Evolutionary conservation across 2,329 filamentous ascomycete genomes (phyloP), one percentile per base, ranked within the genome.

Genomic region (Hymenoscyphus fraxineus): DNA sequence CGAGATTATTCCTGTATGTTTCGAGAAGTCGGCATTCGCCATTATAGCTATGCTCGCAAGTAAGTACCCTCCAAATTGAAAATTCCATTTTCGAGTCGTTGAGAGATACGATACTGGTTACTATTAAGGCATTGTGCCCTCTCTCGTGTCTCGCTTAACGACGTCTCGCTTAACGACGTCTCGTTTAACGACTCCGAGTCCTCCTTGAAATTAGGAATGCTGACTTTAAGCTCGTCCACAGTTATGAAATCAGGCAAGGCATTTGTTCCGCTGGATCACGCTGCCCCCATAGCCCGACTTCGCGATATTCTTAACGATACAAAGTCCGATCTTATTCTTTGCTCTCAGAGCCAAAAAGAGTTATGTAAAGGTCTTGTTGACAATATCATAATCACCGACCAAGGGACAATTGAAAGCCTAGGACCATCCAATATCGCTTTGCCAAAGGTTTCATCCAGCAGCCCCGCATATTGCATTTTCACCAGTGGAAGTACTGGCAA

Each of bases 211-310:
- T 47, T 19, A n/a, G 7, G n/a, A 27, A 27, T 51, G 22, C 44
- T 51, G n/a, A 51, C 44, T 51, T 22, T 27, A 10, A 22, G n/a
- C 19, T 51, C 44, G 5, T 51, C 44, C 9, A 22, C 19, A 51
- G 44, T 51, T 22, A 61, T 75, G 55, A 74, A 74, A 64, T 65
- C 70, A 15, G 74, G 75, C 3, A 69, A 59, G 10, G 72, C 70
- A 10, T 73, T 73, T 55, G 72, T 76, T 22, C 67, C 73, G n/a
- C 59, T 77, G 19, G 73, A 77, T 61, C 71, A 74, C 13, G 65
- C 63, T 2, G 67, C 73, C 60, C 74, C 74, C 7, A 58, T 66
- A 22, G 68, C 64, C 1, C 72, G 75, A 10, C 57, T 72, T 15
- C 63, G 66, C 40, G 65, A 60, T 35, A 69, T 73, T 51, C 41